Evolutionary conservation across 2,329 filamentous ascomycete species (phyloP).

Genomic region (Hymenoscyphus scutula): DNA sequence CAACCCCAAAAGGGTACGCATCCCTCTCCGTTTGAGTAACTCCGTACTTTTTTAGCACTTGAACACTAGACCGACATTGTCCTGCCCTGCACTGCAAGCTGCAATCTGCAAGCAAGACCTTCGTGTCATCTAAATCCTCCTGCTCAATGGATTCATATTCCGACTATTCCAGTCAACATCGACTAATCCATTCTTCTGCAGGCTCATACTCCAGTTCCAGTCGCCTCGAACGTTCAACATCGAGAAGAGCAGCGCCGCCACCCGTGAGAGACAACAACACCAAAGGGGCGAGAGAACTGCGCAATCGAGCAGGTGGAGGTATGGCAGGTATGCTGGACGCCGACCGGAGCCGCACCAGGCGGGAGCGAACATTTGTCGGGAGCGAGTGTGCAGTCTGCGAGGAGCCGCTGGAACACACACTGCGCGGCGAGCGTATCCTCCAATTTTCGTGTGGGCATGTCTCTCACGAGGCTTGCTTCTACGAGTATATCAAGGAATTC

Average conservation of each 20-base stretch:
- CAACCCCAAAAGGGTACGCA: constrained; percentile 33
- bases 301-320: constrained; percentile 31
- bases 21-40: constrained; percentile 13
- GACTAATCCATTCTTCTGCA: constrained; percentile 21
- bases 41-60: constrained; percentile 2
- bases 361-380: constrained; percentile 93
- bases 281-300: constrained; percentile 26
- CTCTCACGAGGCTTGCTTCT: constrained; percentile 96
- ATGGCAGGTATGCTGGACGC: constrained; percentile 69
- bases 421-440: constrained; percentile 88
- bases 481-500: constrained; percentile 94
- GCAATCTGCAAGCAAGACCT: no score
- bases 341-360: constrained; percentile 74
- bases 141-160: constrained; percentile 1
- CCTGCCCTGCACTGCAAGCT: no score
- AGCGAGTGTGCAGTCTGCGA: constrained; percentile 95
- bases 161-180: constrained; percentile 9
- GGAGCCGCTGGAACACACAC: constrained; percentile 91
- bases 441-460: constrained; percentile 98
- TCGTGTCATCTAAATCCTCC: neutral
- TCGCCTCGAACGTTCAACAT: constrained; percentile 11
- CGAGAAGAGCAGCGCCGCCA: neutral
- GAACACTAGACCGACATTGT: neutral
- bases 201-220: constrained; percentile 10
- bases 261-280: constrained; percentile 2